phyloP scores from a whole-genome alignment of 305 asterid species.

The Andrographis paniculata region DNA sequence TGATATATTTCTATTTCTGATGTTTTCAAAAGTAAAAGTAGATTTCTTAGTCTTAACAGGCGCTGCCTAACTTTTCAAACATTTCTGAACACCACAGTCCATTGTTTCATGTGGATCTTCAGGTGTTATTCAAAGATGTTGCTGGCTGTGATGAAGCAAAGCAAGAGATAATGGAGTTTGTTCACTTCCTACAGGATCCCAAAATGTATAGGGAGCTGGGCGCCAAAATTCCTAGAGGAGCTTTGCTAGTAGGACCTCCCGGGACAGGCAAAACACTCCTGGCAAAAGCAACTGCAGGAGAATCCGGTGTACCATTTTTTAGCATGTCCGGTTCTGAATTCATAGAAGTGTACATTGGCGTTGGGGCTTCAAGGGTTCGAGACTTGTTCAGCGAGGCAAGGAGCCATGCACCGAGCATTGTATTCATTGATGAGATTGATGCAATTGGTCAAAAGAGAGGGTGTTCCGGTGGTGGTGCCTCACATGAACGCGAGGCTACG shows the following conservation, averaged over 20 bases:
- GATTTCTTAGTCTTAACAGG: too few relatives aligned
- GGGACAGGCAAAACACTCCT: conserved; percentile 97
- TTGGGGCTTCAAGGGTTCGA: conserved; percentile 93
- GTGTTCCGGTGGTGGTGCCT: conserved; percentile 90
- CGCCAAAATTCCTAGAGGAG: conserved; percentile 97
- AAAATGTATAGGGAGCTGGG: conserved; percentile 92
- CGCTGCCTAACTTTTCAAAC: too few relatives aligned
- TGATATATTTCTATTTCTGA: conserved; percentile 7
- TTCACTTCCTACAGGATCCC: conserved; percentile 85
- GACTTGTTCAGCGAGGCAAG: conserved; percentile 95
- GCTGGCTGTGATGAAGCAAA: conserved; percentile 99
- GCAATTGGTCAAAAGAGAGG: conserved; percentile 99
- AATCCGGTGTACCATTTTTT: conserved; percentile 90
- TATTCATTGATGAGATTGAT: conserved; percentile 94
- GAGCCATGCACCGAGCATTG: conserved; percentile 80
- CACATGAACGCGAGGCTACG: conserved; percentile 96
- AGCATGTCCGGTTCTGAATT: conserved; percentile 94
- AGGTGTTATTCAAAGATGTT: conserved; percentile 91
- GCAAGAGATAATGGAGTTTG: conserved; percentile 95
- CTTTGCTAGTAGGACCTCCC: conserved; percentile 94
- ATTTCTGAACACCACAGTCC: too few relatives aligned
- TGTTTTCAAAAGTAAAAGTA: too few relatives aligned
- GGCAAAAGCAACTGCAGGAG: conserved; percentile 99
- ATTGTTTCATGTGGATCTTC: conserved; percentile 19
- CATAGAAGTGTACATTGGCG: conserved; percentile 98